Conservation (phyloP, 441 rosid species). For the Croton laevigatus region DNA sequence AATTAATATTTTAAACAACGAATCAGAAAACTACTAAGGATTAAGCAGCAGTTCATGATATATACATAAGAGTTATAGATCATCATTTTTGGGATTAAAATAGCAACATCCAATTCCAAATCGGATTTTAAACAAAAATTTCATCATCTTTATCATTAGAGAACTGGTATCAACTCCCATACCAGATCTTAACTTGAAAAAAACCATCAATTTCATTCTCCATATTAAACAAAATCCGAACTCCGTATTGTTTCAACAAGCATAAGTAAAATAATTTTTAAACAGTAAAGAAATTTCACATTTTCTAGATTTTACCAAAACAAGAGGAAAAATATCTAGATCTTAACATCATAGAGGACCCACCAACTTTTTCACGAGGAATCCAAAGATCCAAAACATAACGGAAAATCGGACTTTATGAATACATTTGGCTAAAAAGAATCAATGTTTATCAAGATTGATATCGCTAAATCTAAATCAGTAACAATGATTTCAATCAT, state of each 20-base stretch:
- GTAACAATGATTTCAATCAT: neutral
- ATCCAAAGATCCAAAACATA: slow-evolving; percentile 2
- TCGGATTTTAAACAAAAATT: neutral
- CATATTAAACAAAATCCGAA: neutral
- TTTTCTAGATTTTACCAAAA: neutral
- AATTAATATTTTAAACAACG: neutral
- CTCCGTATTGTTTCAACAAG: neutral
- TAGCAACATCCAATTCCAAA: neutral
- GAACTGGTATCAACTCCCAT: too few species aligned
- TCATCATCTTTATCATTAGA: too few species aligned
- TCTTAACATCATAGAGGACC: slow-evolving; percentile 11
- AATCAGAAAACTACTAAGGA: neutral
- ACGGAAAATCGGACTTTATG: neutral
- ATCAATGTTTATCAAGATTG: neutral
- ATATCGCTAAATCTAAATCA: neutral
- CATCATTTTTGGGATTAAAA: slow-evolving; percentile 7
- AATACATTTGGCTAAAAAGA: neutral
- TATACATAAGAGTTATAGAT: neutral
- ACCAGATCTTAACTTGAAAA: too few species aligned
- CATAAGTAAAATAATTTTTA: neutral
- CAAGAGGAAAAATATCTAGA: slow-evolving; percentile 7
- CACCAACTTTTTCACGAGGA: neutral
- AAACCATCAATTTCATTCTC: too few species aligned
- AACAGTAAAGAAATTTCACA: neutral
- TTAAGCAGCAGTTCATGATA: neutral